Conservation (phyloP, 805 yeast species). For the Schwanniomyces polymorphus region DNA sequence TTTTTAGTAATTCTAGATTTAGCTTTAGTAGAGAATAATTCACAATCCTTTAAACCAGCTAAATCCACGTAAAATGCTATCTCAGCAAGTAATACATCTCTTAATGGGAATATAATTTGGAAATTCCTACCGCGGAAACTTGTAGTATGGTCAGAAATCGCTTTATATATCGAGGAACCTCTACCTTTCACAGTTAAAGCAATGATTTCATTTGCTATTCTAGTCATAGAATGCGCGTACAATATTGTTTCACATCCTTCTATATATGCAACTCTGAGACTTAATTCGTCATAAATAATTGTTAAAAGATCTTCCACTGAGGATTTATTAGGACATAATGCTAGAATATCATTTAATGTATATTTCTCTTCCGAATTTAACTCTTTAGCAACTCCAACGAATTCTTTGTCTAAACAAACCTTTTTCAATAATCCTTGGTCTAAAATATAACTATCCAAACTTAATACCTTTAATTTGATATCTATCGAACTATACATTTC, state of each 20-base stretch:
- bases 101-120: slow-evolving; percentile 64
- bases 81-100: slow-evolving; percentile 75
- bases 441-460: slow-evolving; percentile 40
- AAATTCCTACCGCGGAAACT: slow-evolving; percentile 29
- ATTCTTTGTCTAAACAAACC: slow-evolving; percentile 32
- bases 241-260: slow-evolving; percentile 55
- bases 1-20: slow-evolving; percentile 55
- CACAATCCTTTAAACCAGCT: slow-evolving; percentile 34
- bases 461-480: slow-evolving; percentile 39
- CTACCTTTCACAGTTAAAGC: slow-evolving; percentile 84
- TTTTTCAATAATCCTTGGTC: slow-evolving; percentile 26
- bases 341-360: slow-evolving; percentile 33
- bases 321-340: slow-evolving; percentile 51
- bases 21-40: slow-evolving; percentile 13
- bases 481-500: slow-evolving; percentile 17
- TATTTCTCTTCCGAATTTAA: slow-evolving; percentile 8
- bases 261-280: slow-evolving; percentile 46
- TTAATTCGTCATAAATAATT: slow-evolving; percentile 47
- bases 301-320: slow-evolving; percentile 62
- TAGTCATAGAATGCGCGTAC: slow-evolving; percentile 80
- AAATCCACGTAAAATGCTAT: slow-evolving; percentile 54
- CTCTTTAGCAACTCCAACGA: slow-evolving; percentile 13
- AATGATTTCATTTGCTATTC: slow-evolving; percentile 76
- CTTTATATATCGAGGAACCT: slow-evolving; percentile 63
- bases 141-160: slow-evolving; percentile 45